Percentiles rank a stretch among this genome's conserved stretches.
phyloP scores from a whole-genome alignment of 2,329 filamentous ascomycete genomes.

The Aphanoascus verrucosus region DNA sequence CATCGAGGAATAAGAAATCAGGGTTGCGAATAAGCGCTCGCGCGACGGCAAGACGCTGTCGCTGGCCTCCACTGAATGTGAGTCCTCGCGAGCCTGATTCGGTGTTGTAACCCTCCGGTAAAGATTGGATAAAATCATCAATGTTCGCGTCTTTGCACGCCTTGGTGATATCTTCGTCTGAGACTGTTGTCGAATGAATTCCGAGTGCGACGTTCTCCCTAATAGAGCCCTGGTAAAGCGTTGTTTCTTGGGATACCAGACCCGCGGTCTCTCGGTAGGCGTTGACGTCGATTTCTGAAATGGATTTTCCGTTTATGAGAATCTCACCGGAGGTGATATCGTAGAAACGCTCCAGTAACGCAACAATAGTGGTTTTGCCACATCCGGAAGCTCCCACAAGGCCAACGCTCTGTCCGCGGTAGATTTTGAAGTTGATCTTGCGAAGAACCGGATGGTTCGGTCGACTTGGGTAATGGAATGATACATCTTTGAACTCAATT shows the following conservation, averaged over 20 bases:
- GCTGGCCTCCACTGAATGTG: constrained; percentile 30
- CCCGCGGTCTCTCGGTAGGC: constrained; percentile 55
- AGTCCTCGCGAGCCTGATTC: constrained; percentile 27
- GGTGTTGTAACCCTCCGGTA: constrained; percentile 31
- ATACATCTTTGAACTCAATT: constrained; percentile 38
- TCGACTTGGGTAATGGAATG: constrained; percentile 27
- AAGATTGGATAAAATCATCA: constrained; percentile 29
- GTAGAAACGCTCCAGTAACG: constrained; percentile 56
- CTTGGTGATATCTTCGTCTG: constrained; percentile 25
- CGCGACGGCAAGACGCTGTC: constrained; percentile 37
- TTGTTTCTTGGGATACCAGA: constrained; percentile 64
- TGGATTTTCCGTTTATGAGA: constrained; percentile 51
- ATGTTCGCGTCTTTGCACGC: constrained; percentile 31
- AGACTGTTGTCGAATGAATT: constrained; percentile 16
- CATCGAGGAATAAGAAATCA: constrained; percentile 33
- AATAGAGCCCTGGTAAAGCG: constrained; percentile 58
- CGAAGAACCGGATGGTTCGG: constrained; percentile 22
- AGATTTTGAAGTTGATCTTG: constrained; percentile 29
- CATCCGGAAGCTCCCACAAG: constrained; percentile 49
- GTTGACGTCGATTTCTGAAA: constrained; percentile 48
- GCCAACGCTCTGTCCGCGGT: constrained; percentile 43
- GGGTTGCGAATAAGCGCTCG: constrained; percentile 34
- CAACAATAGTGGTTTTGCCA: constrained; percentile 58
- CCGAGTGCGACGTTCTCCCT: constrained; percentile 61
- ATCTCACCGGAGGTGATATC: constrained; percentile 54